Percentiles rank a stretch among this genome's conserved stretches.
Evolutionary conservation across 2,329 filamentous ascomycete genomes (phyloP).

Genomic region (Phyllosticta citrichinensis): DNA sequence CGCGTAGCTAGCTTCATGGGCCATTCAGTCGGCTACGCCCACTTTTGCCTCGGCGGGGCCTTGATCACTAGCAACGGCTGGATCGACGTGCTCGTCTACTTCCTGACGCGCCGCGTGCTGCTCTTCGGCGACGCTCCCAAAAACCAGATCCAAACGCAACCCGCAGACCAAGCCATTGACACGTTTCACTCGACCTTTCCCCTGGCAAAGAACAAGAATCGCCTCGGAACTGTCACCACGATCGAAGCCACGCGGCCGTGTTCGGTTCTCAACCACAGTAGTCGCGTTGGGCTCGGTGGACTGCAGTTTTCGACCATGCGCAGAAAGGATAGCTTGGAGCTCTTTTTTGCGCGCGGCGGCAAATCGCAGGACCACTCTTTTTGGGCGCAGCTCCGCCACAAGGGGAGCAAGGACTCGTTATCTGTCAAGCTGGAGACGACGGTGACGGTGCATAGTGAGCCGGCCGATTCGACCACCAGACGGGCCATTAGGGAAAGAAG

Average conservation of each 20-base stretch:
- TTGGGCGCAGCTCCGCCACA: background rate
- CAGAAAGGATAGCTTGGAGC: conserved; percentile 1
- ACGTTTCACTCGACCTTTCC: conserved; percentile 19
- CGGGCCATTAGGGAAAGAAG: background rate
- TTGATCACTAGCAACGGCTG: conserved; percentile 50
- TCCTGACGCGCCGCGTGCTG: conserved; percentile 45
- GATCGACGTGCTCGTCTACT: conserved; percentile 50
- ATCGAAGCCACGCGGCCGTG: conserved; percentile 23
- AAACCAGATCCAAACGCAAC: conserved; percentile 12
- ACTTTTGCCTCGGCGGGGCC: conserved; percentile 43
- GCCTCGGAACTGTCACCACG: conserved; percentile 37
- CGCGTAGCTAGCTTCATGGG: conserved; percentile 55
- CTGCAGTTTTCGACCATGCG: background rate
- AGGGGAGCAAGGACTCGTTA: background rate
- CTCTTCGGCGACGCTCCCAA: conserved; percentile 40
- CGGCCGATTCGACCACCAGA: background rate
- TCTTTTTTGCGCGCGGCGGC: background rate
- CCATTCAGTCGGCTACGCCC: conserved; percentile 29
- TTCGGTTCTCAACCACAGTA: background rate
- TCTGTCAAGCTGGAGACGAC: conserved; percentile 34
- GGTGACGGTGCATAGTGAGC: conserved; percentile 22
- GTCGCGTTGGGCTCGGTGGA: conserved; percentile 19
- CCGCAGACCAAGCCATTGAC: conserved; percentile 24
- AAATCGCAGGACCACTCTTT: background rate
- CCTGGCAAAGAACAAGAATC: conserved; percentile 22